Base-by-base conservation (phyloP, 2,329 filamentous ascomycete genomes). In the Rutstroemia sp. region DNA sequence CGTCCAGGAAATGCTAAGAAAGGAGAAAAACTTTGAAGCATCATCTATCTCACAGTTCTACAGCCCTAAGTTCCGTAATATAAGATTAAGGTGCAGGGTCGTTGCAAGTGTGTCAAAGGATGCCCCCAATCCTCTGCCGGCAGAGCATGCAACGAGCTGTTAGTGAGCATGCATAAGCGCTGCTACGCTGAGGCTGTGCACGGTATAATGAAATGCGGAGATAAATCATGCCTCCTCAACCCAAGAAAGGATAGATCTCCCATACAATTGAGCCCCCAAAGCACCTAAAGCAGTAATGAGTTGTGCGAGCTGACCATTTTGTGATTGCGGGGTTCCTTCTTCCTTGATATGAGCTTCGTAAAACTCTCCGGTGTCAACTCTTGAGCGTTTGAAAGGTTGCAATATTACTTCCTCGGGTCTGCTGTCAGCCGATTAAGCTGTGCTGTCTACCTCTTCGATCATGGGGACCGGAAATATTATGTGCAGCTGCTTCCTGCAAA, bases 131-230 rank as follows among this genome's bases (percentile, higher is more conserved):
- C 37, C 23, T 12, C 42, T 55, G 37, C 38, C 46, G 18, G 25
- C 23, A 47, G 10, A 34, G n/a, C 25, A 37, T 25, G 23, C 37
- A 41, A 2, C 45, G 30, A 34, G 46, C 19, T 23, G 25, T 18
- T 25, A 8, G 12, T 21, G 6, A 23, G 19, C 23, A 23, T 47
- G 23, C 47, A 45, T 55, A 18, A n/a, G 38, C 38, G 42, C 47
- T 54, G 21, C 44, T 21, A 51, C 47, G 16, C 38, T 55, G 46
- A 51, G 53, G 53, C 53, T 55, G 27, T 51, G 53, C 53, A 50
- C 38, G 50, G 44, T 34, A 55, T 14, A 10, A 39, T 19, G 21
- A 45, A 30, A 49, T 45, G 53, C 46, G 38, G 53, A 37, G 53
- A 45, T 55, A 23, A 49, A 30, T 41, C 30, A 49, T 54, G 34